Conservation (phyloP, 2,329 filamentous ascomycete species). For the Aureobasidium pullulans region DNA sequence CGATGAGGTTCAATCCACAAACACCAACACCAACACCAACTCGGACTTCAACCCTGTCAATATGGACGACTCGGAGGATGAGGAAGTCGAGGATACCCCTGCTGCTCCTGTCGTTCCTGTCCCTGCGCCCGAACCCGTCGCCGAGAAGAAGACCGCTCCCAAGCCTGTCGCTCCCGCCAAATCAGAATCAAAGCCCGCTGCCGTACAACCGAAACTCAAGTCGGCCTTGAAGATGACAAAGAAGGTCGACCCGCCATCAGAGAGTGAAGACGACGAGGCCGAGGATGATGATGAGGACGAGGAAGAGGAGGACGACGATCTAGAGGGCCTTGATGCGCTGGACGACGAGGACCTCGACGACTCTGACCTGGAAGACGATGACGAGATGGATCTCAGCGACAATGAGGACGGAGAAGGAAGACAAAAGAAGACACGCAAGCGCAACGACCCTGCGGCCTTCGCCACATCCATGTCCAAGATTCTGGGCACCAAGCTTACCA, state of each 20-base stretch:
- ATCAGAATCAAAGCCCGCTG: background rate
- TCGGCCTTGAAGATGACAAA: constrained; percentile 10
- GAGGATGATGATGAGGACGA: constrained; percentile 25
- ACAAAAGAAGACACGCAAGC: constrained; percentile 58
- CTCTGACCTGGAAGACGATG: constrained; percentile 23
- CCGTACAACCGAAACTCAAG: constrained; percentile 11
- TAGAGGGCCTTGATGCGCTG: constrained; percentile 29
- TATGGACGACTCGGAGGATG: constrained; percentile 41
- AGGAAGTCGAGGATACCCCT: constrained; percentile 27
- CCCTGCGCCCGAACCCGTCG: constrained; percentile 19
- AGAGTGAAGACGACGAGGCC: constrained; percentile 20
- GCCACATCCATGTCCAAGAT: constrained; percentile 92
- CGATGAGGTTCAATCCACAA: constrained; percentile 29
- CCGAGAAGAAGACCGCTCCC: background rate
- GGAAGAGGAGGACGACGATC: constrained; percentile 28
- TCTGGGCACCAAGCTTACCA: constrained; percentile 78
- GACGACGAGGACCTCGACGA: constrained; percentile 30
- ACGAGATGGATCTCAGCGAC: constrained; percentile 33
- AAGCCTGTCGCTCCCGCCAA: background rate
- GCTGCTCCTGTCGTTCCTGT: background rate
- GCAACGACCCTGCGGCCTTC: constrained; percentile 87
- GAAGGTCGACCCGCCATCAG: constrained; percentile 4
- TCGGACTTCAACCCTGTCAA: constrained; percentile 43
- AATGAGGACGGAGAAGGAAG: constrained; percentile 23
- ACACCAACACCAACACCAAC: constrained; percentile 21